A percentile compares a stretch with the other conserved stretches of the same genome.
Evolutionary conservation across 23 red algal species (phyloP).

Genomic region (Gracilaria domingensis): DNA sequence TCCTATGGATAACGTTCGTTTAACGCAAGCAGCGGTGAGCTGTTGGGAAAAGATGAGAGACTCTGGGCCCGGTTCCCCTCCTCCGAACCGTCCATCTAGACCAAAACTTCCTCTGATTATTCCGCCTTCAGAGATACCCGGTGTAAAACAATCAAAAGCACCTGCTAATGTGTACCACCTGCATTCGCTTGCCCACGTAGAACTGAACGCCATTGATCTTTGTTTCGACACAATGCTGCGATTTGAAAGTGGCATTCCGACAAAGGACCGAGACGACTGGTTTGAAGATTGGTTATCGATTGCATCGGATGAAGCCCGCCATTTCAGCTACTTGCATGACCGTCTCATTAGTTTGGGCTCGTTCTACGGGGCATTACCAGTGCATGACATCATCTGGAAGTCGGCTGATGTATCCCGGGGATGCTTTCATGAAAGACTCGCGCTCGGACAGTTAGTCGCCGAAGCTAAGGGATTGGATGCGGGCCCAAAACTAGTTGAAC

Average conservation of each 20-base stretch:
- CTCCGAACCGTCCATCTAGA: constrained; percentile 47
- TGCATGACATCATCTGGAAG: constrained; percentile 79
- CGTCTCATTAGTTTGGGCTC: constrained; percentile 65
- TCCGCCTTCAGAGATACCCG: constrained; percentile 41
- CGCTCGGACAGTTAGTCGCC: constrained; percentile 75
- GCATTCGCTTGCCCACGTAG: constrained; percentile 84
- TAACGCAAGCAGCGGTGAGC: constrained; percentile 44
- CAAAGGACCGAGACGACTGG: constrained; percentile 33
- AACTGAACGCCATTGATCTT: constrained; percentile 90
- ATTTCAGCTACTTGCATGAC: constrained; percentile 65
- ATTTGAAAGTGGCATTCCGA: constrained; percentile 27
- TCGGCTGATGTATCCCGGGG: constrained; percentile 53
- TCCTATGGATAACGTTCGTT: constrained; percentile 62
- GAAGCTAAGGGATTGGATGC: constrained; percentile 85
- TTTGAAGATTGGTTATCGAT: constrained; percentile 74
- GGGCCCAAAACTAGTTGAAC: constrained; percentile 65
- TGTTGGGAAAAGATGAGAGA: constrained; percentile 16
- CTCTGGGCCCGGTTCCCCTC: background rate
- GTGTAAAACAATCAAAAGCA: constrained; percentile 38
- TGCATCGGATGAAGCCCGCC: constrained; percentile 77
- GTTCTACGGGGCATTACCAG: constrained; percentile 77
- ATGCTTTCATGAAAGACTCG: constrained; percentile 55
- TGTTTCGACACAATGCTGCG: constrained; percentile 79
- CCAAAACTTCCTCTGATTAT: constrained; percentile 56
- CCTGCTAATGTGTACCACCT: constrained; percentile 68